phyloP scores from a whole-genome alignment of 2,329 filamentous ascomycete genomes.

The Aspergillus sp. region DNA sequence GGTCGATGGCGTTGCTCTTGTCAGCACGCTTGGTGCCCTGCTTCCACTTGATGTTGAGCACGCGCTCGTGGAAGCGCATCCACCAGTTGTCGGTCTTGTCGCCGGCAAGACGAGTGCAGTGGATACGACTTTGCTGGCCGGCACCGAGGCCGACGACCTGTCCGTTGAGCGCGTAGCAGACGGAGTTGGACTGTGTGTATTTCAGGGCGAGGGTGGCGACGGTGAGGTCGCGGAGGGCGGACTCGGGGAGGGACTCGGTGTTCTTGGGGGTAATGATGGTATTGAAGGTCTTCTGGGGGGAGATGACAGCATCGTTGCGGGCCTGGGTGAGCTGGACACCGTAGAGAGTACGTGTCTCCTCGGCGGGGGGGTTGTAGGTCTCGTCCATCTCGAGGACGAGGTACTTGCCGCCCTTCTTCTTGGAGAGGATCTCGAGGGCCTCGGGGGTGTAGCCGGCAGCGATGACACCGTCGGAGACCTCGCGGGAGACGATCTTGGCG shows the following conservation, averaged over 20 bases:
- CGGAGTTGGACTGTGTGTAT: constrained; percentile 98
- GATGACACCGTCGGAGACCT: constrained; percentile 95
- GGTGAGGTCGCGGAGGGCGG: constrained; percentile 79
- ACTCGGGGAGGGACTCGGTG: constrained; percentile 63
- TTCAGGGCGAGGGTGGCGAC: constrained; percentile 96
- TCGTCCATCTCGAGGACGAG: constrained; percentile 92
- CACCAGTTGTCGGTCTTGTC: constrained; percentile 99
- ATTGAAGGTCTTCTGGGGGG: constrained; percentile 71
- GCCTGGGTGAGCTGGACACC: constrained; percentile 82
- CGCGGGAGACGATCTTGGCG: constrained; percentile 94
- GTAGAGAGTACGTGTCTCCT: constrained; percentile 82
- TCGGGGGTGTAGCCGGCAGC: constrained; percentile 79
- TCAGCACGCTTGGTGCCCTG: constrained; percentile 93
- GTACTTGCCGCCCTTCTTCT: constrained; percentile 98
- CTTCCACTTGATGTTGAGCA: constrained; percentile 89
- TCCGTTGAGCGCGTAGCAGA: constrained; percentile 92
- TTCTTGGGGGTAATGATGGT: constrained; percentile 83
- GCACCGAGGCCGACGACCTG: constrained; percentile 92
- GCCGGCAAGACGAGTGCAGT: constrained; percentile 93
- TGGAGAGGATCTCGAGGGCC: constrained; percentile 83
- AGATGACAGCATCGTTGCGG: constrained; percentile 86
- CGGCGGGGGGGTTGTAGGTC: constrained; percentile 65
- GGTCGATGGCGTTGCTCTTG: constrained; percentile 96
- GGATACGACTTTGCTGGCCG: constrained; percentile 94
- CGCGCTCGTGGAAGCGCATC: constrained; percentile 93